Percentiles rank a stretch among this genome's conserved stretches.
These are phyloP conservation scores for Rugosomyces carneus DNA, from an alignment of 1,284 basidiomycete genomes.

Conservation along the genomic window DNA sequence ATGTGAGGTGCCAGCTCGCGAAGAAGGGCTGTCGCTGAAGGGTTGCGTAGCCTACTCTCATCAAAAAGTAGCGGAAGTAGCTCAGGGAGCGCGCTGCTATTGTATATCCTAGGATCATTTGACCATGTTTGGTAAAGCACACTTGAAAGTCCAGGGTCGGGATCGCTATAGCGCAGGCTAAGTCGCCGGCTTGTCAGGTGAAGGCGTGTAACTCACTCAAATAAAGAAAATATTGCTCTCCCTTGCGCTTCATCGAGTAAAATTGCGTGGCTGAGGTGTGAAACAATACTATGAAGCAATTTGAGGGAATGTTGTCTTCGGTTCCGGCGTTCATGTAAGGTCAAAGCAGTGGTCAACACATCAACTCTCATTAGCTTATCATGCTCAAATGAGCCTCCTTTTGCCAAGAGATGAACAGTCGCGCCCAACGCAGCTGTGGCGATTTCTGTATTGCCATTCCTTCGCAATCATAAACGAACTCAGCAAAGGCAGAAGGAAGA, in stretches of 20 bases:
- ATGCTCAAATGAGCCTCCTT: constrained; percentile 11
- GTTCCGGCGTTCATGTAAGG: constrained; percentile 5
- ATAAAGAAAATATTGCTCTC: constrained; percentile 9
- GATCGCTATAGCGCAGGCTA: constrained; percentile 5
- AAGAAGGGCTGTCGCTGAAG: constrained; percentile 10
- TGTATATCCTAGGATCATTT: constrained; percentile 5
- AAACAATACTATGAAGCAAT: constrained; percentile 9
- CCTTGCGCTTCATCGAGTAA: constrained; percentile 8
- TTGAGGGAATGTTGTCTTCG: constrained; percentile 9
- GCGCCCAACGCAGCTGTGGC: constrained; percentile 10
- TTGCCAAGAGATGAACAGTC: constrained; percentile 8
- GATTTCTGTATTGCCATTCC: constrained; percentile 3
- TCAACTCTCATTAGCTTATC: constrained; percentile 10
- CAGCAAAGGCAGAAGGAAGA: neutral
- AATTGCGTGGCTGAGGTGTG: constrained; percentile 11
- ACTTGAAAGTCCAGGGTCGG: constrained; percentile 11
- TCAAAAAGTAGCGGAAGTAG: constrained; percentile 10
- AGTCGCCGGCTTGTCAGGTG: neutral
- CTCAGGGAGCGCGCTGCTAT: constrained; percentile 5
- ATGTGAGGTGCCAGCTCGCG: constrained; percentile 10
- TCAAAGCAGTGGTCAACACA: constrained; percentile 8
- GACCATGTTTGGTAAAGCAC: constrained; percentile 9
- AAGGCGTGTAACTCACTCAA: constrained; percentile 10
- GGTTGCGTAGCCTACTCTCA: constrained; percentile 5
- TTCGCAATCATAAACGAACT: neutral